phyloP scores from a whole-genome alignment of 306 rosid species.

The Cajanus cajan region DNA sequence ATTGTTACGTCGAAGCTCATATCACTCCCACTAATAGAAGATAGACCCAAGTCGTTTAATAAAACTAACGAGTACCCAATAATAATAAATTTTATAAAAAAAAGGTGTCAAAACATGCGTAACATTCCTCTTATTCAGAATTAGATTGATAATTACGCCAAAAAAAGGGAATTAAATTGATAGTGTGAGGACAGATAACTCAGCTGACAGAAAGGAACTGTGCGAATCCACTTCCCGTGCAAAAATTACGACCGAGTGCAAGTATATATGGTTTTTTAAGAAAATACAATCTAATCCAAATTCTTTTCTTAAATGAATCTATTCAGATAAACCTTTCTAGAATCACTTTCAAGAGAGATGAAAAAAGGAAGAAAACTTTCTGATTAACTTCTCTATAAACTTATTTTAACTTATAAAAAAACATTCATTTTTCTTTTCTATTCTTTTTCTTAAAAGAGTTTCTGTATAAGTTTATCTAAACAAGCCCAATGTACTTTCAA shows the following conservation, averaged over 20 bases:
- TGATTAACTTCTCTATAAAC: no score
- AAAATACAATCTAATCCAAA: not conserved
- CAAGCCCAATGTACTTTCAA: not conserved
- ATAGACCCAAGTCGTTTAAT: not conserved
- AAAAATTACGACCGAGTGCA: not conserved
- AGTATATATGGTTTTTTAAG: not conserved
- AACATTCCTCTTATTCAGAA: not conserved
- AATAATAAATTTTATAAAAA: not conserved
- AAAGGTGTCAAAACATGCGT: not conserved
- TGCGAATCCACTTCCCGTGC: not conserved
- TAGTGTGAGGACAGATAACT: not conserved
- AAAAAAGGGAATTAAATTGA: not conserved
- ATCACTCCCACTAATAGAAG: not conserved
- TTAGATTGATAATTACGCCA: no score
- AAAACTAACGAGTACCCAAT: not conserved
- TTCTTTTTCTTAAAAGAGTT: no score
- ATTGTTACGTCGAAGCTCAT: not conserved
- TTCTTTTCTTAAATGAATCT: not conserved
- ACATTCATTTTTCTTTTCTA: no score
- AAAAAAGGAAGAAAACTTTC: no score
- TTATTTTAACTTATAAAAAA: no score
- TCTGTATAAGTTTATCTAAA: no score
- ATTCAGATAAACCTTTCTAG: no score
- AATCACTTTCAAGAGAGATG: no score
- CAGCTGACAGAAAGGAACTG: not conserved